Evolutionary conservation across 768 basidiomycete species (phyloP), one percentile per base, ranked within the genome.

Genomic region (Suillus plorans): DNA sequence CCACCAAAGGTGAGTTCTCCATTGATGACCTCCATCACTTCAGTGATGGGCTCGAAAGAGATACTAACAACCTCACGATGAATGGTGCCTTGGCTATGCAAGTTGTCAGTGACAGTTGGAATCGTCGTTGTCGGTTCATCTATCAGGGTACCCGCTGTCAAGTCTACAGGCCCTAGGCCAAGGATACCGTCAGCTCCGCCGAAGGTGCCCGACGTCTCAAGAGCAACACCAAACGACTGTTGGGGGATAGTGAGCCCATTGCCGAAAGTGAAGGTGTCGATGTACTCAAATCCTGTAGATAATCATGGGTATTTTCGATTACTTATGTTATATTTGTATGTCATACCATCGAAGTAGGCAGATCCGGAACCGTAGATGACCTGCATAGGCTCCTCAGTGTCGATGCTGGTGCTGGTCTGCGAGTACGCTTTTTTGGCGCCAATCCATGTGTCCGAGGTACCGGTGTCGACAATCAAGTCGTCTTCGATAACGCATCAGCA

Each of bases 381-480:
- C n/a, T 80, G 73, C 65, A 90, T 85, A 41, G 70, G 36, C 64
- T 85, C 67, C 1, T 69, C 66, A 22, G 86, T 89, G 66, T 78
- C 64, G 10, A 42, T 69, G 63, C 85, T 87, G 34, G 86, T 84
- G 61, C 77, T 77, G 8, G 89, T 89, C 66, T 67, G 64, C n/a
- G 71, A 71, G 69, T 87, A 90, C 4, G 74, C 16, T 28, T 68
- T 75, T 12, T 41, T 68, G 34, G 89, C 86, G 25, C 88, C 88
- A 50, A 90, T 78, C 88, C 89, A 90, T 31, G 88, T 90, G 77
- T 89, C 89, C 25, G 88, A 87, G 73, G 86, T 87, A 42, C 73
- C 56, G 5, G 88, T 88, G 69, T 89, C 88, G 60, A 89, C 76
- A 60, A 89, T 69, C 55, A 90, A 80, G 5, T 71, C 60, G 71